These are phyloP conservation scores for Ascochyta clinopodiicola DNA, from an alignment of 2,329 filamentous ascomycete species.

Conservation along the genomic window DNA sequence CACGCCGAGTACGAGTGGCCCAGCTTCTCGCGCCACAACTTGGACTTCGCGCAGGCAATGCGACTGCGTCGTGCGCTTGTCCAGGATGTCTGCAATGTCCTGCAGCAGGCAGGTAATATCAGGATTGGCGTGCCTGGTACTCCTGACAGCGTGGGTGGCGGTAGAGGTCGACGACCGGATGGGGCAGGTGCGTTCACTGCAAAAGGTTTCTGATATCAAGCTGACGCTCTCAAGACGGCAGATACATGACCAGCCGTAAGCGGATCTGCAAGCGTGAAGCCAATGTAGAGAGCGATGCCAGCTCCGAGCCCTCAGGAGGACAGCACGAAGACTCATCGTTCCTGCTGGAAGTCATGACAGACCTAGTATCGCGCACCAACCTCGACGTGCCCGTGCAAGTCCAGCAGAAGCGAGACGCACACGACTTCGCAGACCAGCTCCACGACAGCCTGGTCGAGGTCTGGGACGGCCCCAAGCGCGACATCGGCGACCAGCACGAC, in stretches of 20 bases:
- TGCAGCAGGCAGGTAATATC: constrained; percentile 15
- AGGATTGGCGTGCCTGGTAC: not conserved
- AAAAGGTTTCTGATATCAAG: no score
- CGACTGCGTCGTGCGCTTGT: constrained; percentile 23
- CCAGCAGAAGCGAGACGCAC: not conserved
- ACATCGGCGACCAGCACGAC: not conserved
- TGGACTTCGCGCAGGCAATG: constrained; percentile 26
- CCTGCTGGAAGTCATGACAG: constrained; percentile 5
- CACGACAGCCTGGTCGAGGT: constrained; percentile 2
- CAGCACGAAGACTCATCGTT: not conserved
- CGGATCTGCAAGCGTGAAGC: constrained; percentile 18
- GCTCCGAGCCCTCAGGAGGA: not conserved
- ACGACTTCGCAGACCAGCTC: constrained; percentile 1
- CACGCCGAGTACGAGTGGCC: constrained; percentile 27
- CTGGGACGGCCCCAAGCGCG: not conserved
- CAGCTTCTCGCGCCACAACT: constrained; percentile 17
- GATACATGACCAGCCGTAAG: constrained; percentile 10
- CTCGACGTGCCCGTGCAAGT: not conserved
- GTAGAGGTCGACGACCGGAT: not conserved
- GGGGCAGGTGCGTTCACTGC: not conserved
- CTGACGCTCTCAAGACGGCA: not conserved
- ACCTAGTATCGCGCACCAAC: not conserved
- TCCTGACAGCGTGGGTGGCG: not conserved
- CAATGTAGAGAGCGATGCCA: not conserved
- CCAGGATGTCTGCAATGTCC: constrained; percentile 20